Evolutionary conservation across 306 rosid species (phyloP), one percentile per base, ranked within the genome.

Genomic region (Mimosa pudica): DNA sequence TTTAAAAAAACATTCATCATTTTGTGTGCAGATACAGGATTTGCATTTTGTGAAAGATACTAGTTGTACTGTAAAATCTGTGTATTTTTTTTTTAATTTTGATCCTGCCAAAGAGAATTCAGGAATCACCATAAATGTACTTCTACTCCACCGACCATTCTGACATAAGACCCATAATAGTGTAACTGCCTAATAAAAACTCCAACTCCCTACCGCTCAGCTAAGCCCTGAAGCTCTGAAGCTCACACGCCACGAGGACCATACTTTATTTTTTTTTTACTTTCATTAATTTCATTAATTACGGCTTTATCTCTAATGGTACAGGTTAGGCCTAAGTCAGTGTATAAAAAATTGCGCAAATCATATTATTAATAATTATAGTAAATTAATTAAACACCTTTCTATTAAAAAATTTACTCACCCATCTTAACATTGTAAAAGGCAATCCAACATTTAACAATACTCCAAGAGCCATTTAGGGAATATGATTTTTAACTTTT

Each of bases 161-260:
- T 79, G 79, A 85, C 84, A 77, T 81, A 80, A 83, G 82, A 60
- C 44, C 48, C 79, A 60, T 41, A 75, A 74, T 66, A 84, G 84
- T 65, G 77, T 69, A 88, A 88, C 87, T 47, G 82, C 86, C 86
- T 74, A 80, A 48, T 86, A 45, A 30, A 85, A 83, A 76, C 75
- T 46, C 13, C 84, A 77, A 78, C 75, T 35, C 63, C 63, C 63
- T n/a, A 57, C 62, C 62, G 62, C 10, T n/a, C 30, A 4, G 9
- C 62, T 6, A 54, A 54, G 61, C n/a, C 9, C 30, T 55, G 2
- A 7, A 7, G 81, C 18, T 70, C 30, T 55, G 2, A 7, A 7
- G 81, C 18, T 70, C 42, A 38, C 42, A 32, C 3, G 36, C 11
- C 77, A 70, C 16, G 77, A 62, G 71, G 66, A 9, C 42, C 73